These are phyloP conservation scores for Xylariaceae sp. DNA, from an alignment of 2,329 filamentous ascomycete genomes.

Conservation along the genomic window DNA sequence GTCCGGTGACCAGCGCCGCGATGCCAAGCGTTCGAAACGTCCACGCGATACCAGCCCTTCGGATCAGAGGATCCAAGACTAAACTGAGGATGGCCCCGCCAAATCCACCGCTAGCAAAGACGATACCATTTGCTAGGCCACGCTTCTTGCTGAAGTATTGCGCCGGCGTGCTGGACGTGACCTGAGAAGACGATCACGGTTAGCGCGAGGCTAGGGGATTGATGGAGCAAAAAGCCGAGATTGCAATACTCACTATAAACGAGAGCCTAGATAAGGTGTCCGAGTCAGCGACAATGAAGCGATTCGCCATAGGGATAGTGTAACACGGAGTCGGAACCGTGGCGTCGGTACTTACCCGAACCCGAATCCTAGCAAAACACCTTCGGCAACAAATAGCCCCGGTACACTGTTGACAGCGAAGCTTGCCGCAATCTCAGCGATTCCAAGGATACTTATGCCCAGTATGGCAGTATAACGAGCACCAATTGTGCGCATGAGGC, in stretches of 20 bases:
- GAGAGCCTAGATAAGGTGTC: constrained; percentile 7
- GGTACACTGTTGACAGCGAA: constrained; percentile 34
- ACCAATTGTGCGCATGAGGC: constrained; percentile 17
- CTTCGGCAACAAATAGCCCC: constrained; percentile 33
- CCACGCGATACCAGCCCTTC: constrained; percentile 36
- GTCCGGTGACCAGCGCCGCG: constrained; percentile 39
- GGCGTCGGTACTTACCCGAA: constrained; percentile 15
- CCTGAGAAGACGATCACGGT: constrained; percentile 22
- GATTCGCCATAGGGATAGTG: too few species aligned
- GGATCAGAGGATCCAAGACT: constrained; percentile 43
- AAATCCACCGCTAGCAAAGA: constrained; percentile 50
- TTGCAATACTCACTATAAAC: constrained; percentile 16
- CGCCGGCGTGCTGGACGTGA: constrained; percentile 44
- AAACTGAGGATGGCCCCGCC: constrained; percentile 51
- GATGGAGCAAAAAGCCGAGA: background rate
- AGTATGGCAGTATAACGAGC: constrained; percentile 17
- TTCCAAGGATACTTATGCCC: constrained; percentile 12
- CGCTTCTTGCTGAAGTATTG: constrained; percentile 52
- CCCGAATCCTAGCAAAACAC: constrained; percentile 17
- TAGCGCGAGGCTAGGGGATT: background rate
- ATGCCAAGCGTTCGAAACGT: constrained; percentile 41
- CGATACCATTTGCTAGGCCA: constrained; percentile 51
- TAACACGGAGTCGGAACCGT: background rate
- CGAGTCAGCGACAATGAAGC: constrained; percentile 2
- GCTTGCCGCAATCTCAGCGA: constrained; percentile 24